These are phyloP conservation scores for Plantago ovata DNA, from an alignment of 257 asterid genomes.

Conservation along the genomic window DNA sequence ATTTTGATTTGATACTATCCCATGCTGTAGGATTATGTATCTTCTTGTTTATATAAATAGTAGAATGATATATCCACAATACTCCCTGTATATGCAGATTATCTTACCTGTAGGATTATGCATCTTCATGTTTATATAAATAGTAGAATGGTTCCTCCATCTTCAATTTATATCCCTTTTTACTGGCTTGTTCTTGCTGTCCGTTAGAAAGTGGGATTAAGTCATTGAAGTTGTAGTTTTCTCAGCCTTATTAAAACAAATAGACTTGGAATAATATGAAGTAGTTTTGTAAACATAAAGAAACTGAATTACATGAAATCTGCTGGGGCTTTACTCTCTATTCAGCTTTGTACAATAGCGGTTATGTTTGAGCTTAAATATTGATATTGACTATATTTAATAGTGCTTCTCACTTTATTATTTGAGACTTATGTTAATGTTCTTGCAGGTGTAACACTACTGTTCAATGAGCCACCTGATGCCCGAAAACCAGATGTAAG, in stretches of 20 bases:
- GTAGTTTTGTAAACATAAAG: background rate
- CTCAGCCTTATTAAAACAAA: too few species aligned
- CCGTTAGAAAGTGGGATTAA: too few species aligned
- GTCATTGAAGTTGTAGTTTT: too few species aligned
- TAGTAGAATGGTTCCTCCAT: background rate
- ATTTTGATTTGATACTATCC: background rate
- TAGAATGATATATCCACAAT: too few species aligned
- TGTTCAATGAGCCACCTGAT: constrained; percentile 94
- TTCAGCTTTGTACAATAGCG: constrained; percentile 9
- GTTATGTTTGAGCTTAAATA: constrained; percentile 1
- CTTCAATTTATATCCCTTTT: too few species aligned
- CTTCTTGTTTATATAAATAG: too few species aligned
- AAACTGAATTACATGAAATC: background rate
- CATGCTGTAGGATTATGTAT: background rate
- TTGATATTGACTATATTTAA: constrained; percentile 3
- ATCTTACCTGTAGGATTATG: too few species aligned
- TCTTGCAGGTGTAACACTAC: constrained; percentile 74
- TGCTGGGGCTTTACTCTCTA: constrained; percentile 7
- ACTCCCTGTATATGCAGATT: too few species aligned
- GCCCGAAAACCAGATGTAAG: constrained; percentile 79
- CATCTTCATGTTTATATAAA: background rate
- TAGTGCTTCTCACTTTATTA: background rate
- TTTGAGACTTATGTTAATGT: constrained; percentile 25
- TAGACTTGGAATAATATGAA: background rate
- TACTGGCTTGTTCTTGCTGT: too few species aligned